A percentile compares a stretch with the other conserved stretches of the same genome.
Evolutionary conservation across 129 eudicot genomes (phyloP).

Genomic region (Dittrichia graveolens): DNA sequence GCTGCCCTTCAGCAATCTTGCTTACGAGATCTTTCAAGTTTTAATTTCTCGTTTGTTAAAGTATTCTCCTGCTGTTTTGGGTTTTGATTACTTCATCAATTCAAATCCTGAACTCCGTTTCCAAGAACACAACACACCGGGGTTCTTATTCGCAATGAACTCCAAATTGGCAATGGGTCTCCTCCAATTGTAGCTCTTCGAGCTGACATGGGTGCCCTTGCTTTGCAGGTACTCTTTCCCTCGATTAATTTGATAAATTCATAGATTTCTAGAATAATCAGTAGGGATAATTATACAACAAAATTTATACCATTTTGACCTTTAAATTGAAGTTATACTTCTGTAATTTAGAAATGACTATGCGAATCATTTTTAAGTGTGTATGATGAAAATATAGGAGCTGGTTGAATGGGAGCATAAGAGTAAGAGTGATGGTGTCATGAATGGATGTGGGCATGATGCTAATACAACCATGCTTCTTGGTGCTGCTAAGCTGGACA

Average conservation of each 20-base stretch:
- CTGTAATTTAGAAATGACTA: background rate
- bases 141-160: constrained; percentile 65
- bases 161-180: constrained; percentile 68
- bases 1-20: no score
- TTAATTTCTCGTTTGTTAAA: background rate
- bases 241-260: background rate
- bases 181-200: constrained; percentile 81
- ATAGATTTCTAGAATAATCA: background rate
- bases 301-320: background rate
- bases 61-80: constrained; percentile 27
- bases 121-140: constrained; percentile 80
- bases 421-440: constrained; percentile 77
- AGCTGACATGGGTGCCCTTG: constrained; percentile 93
- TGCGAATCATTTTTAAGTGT: background rate
- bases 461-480: constrained; percentile 92
- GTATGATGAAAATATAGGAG: constrained; percentile 48
- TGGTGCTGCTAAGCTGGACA: constrained; percentile 86
- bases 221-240: constrained; percentile 56
- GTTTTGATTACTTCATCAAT: constrained; percentile 23
- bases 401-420: constrained; percentile 91
- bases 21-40: background rate
- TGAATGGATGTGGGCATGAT: constrained; percentile 97
- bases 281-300: background rate
- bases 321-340: background rate
- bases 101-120: constrained; percentile 70